Evolutionary conservation across 2,329 filamentous ascomycete genomes (phyloP).

Genomic region (Exophiala sp.): DNA sequence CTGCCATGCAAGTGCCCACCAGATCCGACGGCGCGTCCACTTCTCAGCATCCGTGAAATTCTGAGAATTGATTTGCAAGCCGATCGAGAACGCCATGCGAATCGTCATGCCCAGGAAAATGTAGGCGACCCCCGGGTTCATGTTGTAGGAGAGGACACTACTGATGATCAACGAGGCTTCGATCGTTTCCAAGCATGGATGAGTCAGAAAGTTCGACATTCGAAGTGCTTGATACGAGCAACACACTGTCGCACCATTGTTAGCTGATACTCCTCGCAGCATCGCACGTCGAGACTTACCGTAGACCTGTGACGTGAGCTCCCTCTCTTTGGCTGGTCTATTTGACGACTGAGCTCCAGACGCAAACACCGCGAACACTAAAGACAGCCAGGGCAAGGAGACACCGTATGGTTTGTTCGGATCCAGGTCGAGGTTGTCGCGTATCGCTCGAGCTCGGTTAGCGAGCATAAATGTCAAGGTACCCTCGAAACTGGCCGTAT

Average conservation of each 20-base stretch:
- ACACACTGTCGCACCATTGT: constrained; percentile 47
- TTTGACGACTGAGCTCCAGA: constrained; percentile 57
- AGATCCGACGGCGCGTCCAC: constrained; percentile 41
- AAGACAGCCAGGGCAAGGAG: constrained; percentile 50
- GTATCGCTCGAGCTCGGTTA: constrained; percentile 44
- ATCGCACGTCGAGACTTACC: constrained; percentile 37
- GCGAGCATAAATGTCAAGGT: constrained; percentile 51
- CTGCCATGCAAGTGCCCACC: constrained; percentile 61
- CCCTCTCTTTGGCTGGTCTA: constrained; percentile 53
- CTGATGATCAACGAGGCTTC: constrained; percentile 58
- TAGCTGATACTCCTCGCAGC: constrained; percentile 23
- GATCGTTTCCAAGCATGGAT: constrained; percentile 56
- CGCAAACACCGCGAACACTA: constrained; percentile 58
- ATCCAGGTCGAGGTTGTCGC: constrained; percentile 24
- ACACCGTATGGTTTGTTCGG: constrained; percentile 54
- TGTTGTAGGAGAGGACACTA: constrained; percentile 57
- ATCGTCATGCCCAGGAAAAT: constrained; percentile 56
- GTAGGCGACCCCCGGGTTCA: constrained; percentile 61
- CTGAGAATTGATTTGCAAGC: constrained; percentile 54
- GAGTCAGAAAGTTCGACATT: constrained; percentile 59
- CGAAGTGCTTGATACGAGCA: constrained; percentile 60
- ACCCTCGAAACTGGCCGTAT: constrained; percentile 50
- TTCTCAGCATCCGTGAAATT: constrained; percentile 47
- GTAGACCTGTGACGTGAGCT: constrained; percentile 60
- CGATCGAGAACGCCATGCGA: constrained; percentile 55